Conservation (phyloP, 2,329 filamentous ascomycete genomes). For the Sporothrix phasma region DNA sequence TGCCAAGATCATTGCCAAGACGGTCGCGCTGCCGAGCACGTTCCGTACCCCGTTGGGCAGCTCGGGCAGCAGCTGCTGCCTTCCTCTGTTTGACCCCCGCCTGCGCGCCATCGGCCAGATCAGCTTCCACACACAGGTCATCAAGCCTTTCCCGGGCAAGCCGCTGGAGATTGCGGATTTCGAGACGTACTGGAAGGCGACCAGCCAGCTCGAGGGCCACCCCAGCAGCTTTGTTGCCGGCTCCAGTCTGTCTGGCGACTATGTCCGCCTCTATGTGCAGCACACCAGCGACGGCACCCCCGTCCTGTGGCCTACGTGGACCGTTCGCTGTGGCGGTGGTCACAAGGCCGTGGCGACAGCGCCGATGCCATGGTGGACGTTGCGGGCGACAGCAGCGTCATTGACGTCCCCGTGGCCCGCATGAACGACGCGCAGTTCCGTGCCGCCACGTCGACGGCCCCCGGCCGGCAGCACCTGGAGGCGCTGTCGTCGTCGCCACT, state of each 20-base stretch:
- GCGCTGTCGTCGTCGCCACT: conserved; percentile 37
- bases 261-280: conserved; percentile 84
- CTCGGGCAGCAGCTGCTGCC: conserved; percentile 65
- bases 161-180: conserved; percentile 96
- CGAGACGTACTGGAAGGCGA: conserved; percentile 98
- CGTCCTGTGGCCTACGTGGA: conserved; percentile 80
- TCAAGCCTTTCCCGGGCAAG: conserved; percentile 88
- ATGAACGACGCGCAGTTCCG: conserved; percentile 66
- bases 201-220: conserved; percentile 79
- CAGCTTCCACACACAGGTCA: conserved; percentile 88
- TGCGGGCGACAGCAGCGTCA: conserved; percentile 19
- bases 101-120: conserved; percentile 88
- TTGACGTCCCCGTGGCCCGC: conserved; percentile 74
- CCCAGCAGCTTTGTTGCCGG: conserved; percentile 84
- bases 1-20: conserved; percentile 93
- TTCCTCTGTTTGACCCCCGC: conserved; percentile 87
- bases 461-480: conserved; percentile 35
- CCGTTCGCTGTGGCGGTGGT: conserved; percentile 56
- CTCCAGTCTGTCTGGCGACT: conserved; percentile 91
- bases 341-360: not conserved
- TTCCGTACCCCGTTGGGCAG: conserved; percentile 69
- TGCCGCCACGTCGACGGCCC: conserved; percentile 36
- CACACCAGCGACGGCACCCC: conserved; percentile 80
- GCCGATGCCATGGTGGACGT: not conserved
- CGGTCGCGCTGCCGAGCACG: conserved; percentile 77